Base-by-base conservation (phyloP, 1,284 basidiomycete genomes). In the Salmacisia buchloeana region DNA sequence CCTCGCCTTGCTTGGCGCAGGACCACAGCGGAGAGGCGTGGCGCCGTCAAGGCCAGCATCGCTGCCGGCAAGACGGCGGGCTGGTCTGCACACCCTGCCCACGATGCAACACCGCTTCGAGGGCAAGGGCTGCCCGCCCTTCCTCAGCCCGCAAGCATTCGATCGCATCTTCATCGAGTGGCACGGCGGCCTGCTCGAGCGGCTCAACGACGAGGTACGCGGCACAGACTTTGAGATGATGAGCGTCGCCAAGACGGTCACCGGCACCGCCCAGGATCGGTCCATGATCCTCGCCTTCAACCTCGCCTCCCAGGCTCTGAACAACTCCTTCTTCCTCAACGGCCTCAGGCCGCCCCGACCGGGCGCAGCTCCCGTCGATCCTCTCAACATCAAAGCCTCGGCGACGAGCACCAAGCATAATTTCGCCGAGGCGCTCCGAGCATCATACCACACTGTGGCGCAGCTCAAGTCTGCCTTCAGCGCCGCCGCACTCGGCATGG, bases 281-380 rank as follows among this genome's bases (percentile, higher is more conserved):
- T 83, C 84, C 38, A 82, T 86, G 66, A 85, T 87, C 2, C 82
- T 94, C 56, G 87, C 87, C 38, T 97, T 94, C 83, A 96, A 92
- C 82, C 92, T 94, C 76, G 92, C 93, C 2, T 89, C 89, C 67
- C 86, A 92, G 60, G 91, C 94, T 12, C 83, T 97, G 68, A 98
- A 98, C 83, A 97, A 97, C 81, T 88, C 87, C 74, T 98, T 92
- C 84, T 98, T 97, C 84, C 85, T 98, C 31, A 86, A 89, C 72
- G 84, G 84, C n/a, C n/a, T n/a, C n/a, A n/a, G n/a, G n/a, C n/a
- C n/a, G n/a, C 58, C 27, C 46, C 43, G 36, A 33, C 43, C 60
- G 57, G 66, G 61, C 58, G 62, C 31, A 45, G 45, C 59, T 36
- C 59, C 49, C 38, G 60, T 63, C 23, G 5, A 38, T 18, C 56